Percentiles rank a stretch among this genome's conserved stretches.
phyloP scores from a whole-genome alignment of 495 filamentous ascomycete species.

The Durotheca rogersii region DNA sequence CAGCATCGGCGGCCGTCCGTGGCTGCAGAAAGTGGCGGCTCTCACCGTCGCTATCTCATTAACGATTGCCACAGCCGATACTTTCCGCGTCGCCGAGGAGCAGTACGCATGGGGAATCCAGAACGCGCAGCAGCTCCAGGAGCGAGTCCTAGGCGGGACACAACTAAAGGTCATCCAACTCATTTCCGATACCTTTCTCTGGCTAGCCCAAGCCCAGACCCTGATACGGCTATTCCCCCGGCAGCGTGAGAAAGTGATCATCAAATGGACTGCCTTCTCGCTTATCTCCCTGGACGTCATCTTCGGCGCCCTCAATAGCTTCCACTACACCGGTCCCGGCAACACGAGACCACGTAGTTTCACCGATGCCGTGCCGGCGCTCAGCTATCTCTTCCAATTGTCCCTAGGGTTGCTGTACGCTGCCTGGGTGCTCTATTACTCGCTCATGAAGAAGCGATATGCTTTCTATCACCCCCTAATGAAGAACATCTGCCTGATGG shows the following conservation, averaged over 20 bases:
- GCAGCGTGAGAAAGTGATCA: conserved; percentile 95
- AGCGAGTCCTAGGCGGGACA: conserved; percentile 73
- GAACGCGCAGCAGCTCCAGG: conserved; percentile 70
- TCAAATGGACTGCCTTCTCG: conserved; percentile 96
- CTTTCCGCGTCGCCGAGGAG: conserved; percentile 73
- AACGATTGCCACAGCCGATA: conserved; percentile 88
- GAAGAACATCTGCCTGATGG: conserved; percentile 86
- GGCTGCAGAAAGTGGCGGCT: conserved; percentile 94
- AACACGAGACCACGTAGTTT: conserved; percentile 68
- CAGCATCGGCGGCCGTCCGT: conserved; percentile 87
- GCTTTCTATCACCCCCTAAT: conserved; percentile 93
- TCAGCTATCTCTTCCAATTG: conserved; percentile 92
- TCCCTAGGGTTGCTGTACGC: conserved; percentile 87
- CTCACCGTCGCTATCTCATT: conserved; percentile 86
- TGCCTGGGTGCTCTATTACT: conserved; percentile 94
- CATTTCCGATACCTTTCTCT: conserved; percentile 91
- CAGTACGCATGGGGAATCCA: conserved; percentile 73
- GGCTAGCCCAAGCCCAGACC: conserved; percentile 96
- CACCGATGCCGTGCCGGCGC: conserved; percentile 83
- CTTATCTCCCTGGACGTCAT: conserved; percentile 86
- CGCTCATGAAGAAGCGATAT: conserved; percentile 86
- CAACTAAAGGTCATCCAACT: conserved; percentile 86
- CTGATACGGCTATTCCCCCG: conserved; percentile 93
- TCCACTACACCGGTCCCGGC: conserved; percentile 60
- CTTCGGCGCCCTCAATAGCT: conserved; percentile 86